Evolutionary conservation across 148 eudicot genomes (phyloP), one percentile per base, ranked within the genome.

Genomic region (Fagopyrum homotropicum): DNA sequence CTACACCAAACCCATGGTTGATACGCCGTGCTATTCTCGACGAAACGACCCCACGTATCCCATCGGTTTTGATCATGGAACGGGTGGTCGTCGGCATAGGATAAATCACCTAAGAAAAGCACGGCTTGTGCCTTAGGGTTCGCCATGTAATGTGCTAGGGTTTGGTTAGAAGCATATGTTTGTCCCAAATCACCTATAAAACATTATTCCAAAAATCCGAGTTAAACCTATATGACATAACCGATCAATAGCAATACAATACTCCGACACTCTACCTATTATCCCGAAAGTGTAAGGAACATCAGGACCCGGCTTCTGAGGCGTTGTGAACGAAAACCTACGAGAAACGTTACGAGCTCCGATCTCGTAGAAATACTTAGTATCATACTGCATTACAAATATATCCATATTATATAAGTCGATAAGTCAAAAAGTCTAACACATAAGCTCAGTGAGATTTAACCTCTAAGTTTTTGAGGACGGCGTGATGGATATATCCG

Each of bases 401-500:
- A 22, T 22, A 22, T 0, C 26, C 26, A 22, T 22, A 0, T 22
- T 22, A 22, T 22, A 22, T 22, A 22, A 22, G 0, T 22, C 26
- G 26, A 22, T 0, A 22, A 22, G 26, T 22, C 40, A 35, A 35
- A 35, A 35, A 1, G 40, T 1, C 40, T 35, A 35, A 35, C 40
- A 35, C 40, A 35, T 35, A 35, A 35, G 40, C 2, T 35, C 40
- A 35, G 40, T 35, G 40, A 35, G 50, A 9, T 19, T 2, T 26
- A 60, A 83, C 91, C 85, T 84, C 55, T 71, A 86, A 80, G 17
- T 84, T 50, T 49, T 50, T 46, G 22, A 84, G 63, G 35, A 76
- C 83, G 75, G 82, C 81, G 51, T 86, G 91, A 64, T 88, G 91
- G 59, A 88, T 86, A 75, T 78, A 83, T 61, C 91, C 91, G 26